Evolutionary conservation across 441 rosid genomes (phyloP).

Genomic region (Adansonia rubrostipa): DNA sequence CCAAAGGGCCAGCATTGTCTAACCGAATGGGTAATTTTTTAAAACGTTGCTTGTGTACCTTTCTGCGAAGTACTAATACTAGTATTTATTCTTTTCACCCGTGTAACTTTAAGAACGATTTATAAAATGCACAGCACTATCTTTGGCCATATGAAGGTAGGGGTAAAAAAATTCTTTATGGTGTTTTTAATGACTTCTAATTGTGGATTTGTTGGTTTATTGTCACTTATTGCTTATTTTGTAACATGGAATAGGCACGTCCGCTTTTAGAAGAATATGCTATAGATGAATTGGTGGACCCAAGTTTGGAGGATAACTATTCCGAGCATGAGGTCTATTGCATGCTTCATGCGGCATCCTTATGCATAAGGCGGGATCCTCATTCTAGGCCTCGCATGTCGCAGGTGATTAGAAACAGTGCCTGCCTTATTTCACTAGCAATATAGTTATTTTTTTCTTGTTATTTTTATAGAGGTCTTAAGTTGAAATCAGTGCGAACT

Average conservation of each 20-base stretch:
- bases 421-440: too few relatives aligned
- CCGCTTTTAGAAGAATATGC: constrained; percentile 84
- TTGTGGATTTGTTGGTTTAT: background rate
- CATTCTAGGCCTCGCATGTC: constrained; percentile 93
- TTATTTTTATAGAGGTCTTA: background rate
- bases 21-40: constrained; percentile 84
- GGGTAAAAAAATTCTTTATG: background rate
- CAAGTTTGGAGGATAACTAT: constrained; percentile 58
- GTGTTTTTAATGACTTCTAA: background rate
- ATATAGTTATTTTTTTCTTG: too few relatives aligned
- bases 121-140: background rate
- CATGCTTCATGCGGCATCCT: constrained; percentile 91
- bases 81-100: background rate
- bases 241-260: constrained; percentile 70
- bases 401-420: constrained; percentile 54
- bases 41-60: constrained; percentile 10
- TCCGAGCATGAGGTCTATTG: constrained; percentile 76
- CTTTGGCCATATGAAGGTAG: background rate
- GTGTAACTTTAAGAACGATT: background rate
- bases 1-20: constrained; percentile 99
- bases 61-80: background rate
- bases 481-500: background rate
- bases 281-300: constrained; percentile 73
- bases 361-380: constrained; percentile 91
- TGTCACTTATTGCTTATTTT: constrained; percentile 21